These are phyloP conservation scores for Russula foetens DNA, from an alignment of 768 basidiomycete species.

Conservation along the genomic window DNA sequence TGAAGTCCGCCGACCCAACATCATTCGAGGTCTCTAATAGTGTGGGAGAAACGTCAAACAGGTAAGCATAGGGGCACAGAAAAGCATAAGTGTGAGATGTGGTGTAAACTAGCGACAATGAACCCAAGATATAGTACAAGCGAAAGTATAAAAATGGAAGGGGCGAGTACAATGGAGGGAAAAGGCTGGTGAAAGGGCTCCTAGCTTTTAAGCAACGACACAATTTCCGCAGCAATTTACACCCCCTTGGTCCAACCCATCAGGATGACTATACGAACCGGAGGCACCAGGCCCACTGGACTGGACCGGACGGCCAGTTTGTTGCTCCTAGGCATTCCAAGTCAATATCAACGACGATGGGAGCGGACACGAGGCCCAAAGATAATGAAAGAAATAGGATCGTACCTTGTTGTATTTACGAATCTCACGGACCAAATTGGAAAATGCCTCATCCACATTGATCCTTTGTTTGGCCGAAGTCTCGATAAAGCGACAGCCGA, in stretches of 20 bases:
- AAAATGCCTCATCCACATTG: constrained; percentile 95
- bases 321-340: constrained; percentile 48
- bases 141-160: neutral
- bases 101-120: constrained; percentile 5
- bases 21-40: too few species aligned
- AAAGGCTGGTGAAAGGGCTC: constrained; percentile 9
- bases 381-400: neutral
- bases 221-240: constrained; percentile 63
- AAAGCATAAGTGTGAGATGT: neutral
- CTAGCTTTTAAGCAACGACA: constrained; percentile 40
- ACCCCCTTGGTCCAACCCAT: constrained; percentile 45
- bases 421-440: constrained; percentile 87
- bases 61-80: constrained; percentile 4
- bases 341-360: neutral
- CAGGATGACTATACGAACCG: constrained; percentile 40
- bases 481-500: constrained; percentile 91
- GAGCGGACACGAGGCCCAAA: neutral
- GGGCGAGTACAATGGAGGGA: neutral
- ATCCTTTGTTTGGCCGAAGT: constrained; percentile 95
- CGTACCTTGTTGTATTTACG: constrained; percentile 86
- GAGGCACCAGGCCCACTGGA: constrained; percentile 36
- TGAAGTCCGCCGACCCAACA: too few species aligned
- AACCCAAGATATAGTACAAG: constrained; percentile 16
- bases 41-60: neutral
- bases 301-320: constrained; percentile 63